Conservation (phyloP, 23 red algal genomes). For the Gracilaria vermiculophylla region DNA sequence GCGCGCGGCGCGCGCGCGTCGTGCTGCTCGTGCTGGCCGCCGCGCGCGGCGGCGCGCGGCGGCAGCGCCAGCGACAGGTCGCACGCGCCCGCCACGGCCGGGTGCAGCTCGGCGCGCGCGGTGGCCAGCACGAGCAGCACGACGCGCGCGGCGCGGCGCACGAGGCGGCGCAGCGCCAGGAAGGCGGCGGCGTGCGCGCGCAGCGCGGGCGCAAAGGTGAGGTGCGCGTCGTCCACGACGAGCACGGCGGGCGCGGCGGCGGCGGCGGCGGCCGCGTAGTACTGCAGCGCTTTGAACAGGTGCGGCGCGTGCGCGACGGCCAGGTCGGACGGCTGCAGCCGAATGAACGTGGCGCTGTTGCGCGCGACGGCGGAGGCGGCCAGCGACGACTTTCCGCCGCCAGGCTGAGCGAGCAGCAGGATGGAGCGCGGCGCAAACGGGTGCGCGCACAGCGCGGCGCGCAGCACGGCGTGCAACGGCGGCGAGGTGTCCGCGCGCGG, state of each 20-base stretch:
- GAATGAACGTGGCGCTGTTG: neutral
- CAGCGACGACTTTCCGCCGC: neutral
- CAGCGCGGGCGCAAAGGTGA: constrained; percentile 8
- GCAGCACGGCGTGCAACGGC: constrained; percentile 10
- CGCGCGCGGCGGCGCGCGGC: neutral
- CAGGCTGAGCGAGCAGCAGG: neutral
- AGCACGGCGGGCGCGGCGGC: constrained; percentile 20
- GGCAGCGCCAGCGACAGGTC: neutral
- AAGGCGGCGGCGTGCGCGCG: neutral
- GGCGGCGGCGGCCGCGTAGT: neutral
- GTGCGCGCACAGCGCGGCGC: neutral
- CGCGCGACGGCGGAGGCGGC: neutral
- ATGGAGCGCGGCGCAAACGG: neutral
- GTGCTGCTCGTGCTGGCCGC: neutral
- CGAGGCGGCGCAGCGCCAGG: neutral
- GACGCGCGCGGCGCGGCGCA: neutral
- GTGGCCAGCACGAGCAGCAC: neutral
- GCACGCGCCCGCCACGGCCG: neutral
- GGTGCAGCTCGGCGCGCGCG: neutral
- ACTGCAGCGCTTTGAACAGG: neutral
- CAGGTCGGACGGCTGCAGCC: neutral
- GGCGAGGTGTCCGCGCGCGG: neutral
- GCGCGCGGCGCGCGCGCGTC: neutral
- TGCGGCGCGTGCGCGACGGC: neutral
- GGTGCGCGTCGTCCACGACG: constrained; percentile 31